A percentile compares a stretch with the other conserved stretches of the same genome.
Conservation (phyloP, 495 filamentous ascomycete species). For the Cetradonia linearis region DNA sequence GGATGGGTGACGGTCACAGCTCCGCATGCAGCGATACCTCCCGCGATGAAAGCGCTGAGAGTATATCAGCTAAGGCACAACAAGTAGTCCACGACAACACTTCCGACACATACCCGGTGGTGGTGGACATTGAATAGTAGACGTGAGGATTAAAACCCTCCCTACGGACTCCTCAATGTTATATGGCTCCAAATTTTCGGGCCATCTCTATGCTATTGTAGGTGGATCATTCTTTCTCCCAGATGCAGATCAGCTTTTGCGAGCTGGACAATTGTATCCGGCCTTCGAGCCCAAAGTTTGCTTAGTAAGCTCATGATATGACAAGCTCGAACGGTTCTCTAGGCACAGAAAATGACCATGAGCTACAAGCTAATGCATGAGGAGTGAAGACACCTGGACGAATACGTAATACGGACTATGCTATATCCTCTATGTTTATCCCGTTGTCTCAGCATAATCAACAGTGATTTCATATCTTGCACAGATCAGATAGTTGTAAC, state of each 20-base stretch:
- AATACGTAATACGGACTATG: too few relatives aligned
- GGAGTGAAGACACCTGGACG: too few relatives aligned
- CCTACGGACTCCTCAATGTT: background rate
- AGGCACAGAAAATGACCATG: too few relatives aligned
- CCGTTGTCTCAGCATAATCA: too few relatives aligned
- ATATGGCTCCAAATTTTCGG: background rate
- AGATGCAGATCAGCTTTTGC: background rate
- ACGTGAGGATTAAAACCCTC: too few relatives aligned
- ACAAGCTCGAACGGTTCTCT: too few relatives aligned
- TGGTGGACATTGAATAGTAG: slow-evolving; percentile 38
- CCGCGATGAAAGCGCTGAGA: slow-evolving; percentile 70
- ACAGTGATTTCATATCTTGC: too few relatives aligned
- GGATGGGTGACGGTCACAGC: slow-evolving; percentile 96
- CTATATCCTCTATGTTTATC: too few relatives aligned
- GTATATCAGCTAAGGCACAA: slow-evolving; percentile 2
- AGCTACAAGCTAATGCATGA: too few relatives aligned
- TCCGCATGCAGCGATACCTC: slow-evolving; percentile 91
- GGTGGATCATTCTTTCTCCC: background rate
- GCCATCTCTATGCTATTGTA: background rate
- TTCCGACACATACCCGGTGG: slow-evolving; percentile 36
- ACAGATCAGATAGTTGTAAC: too few relatives aligned
- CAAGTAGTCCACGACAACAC: background rate
- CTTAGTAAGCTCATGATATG: slow-evolving; percentile 1
- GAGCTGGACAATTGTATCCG: too few relatives aligned
- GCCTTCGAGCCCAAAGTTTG: background rate